Percentiles rank a stretch among this genome's conserved stretches.
Conservation (phyloP, 805 yeast genomes). For the Blastobotrys peoriensis region DNA sequence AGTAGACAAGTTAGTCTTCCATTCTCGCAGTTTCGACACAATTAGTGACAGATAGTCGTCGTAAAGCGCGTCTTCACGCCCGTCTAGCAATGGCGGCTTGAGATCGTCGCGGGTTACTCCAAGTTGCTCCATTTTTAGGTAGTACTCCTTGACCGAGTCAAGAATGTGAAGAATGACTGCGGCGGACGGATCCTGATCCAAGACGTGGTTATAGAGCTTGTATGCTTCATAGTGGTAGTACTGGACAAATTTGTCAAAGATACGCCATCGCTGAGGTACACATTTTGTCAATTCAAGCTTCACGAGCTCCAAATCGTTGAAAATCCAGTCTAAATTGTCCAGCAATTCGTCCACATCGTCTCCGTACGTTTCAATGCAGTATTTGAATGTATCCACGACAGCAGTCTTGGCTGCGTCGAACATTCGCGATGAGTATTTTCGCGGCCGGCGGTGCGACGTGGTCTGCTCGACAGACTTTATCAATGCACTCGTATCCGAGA, state of each 20-base stretch:
- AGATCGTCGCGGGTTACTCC: slow-evolving; percentile 40
- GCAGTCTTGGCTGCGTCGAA: slow-evolving; percentile 52
- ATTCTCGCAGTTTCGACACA: slow-evolving; percentile 69
- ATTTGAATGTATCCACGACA: slow-evolving; percentile 59
- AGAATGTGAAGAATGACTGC: slow-evolving; percentile 64
- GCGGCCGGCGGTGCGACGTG: slow-evolving; percentile 28
- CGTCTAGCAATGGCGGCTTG: slow-evolving; percentile 61
- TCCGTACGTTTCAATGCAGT: slow-evolving; percentile 51
- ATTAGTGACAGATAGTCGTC: slow-evolving; percentile 74
- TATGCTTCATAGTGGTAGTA: slow-evolving; percentile 66
- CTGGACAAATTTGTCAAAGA: slow-evolving; percentile 53
- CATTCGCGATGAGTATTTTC: slow-evolving; percentile 61
- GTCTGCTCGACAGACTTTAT: slow-evolving; percentile 2
- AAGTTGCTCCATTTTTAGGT: slow-evolving; percentile 45
- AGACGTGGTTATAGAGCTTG: slow-evolving; percentile 53
- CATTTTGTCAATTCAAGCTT: slow-evolving; percentile 50
- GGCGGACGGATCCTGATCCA: slow-evolving; percentile 73
- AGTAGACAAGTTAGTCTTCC: slow-evolving; percentile 67
- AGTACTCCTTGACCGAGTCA: slow-evolving; percentile 68
- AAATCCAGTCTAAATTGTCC: slow-evolving; percentile 75
- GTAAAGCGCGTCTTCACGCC: slow-evolving; percentile 63
- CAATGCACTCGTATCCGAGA: neutral
- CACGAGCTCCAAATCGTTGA: slow-evolving; percentile 67
- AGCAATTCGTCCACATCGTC: slow-evolving; percentile 52
- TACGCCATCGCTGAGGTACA: slow-evolving; percentile 71